Base-by-base conservation (phyloP, 2,329 filamentous ascomycete genomes). In the Calonectria honghensis region DNA sequence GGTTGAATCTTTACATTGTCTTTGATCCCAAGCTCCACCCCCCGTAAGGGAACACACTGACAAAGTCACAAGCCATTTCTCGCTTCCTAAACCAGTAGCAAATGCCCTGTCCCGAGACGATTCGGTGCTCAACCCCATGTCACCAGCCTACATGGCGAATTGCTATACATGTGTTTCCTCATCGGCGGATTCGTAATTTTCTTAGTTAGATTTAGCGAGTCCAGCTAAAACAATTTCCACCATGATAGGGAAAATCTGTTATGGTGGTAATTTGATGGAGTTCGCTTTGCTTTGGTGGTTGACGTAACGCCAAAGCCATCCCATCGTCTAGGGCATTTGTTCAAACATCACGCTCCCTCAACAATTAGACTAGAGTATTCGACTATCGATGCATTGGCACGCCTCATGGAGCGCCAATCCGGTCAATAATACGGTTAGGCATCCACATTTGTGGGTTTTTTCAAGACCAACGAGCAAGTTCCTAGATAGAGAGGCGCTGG, bases 341-440 rank as follows among this genome's bases (percentile, higher is more conserved):
- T 61, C 32, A 61, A 14, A 48, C 32, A 61, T 64, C 48, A 52
- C 67, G 31, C 57, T 20, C n/a, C 59, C 51, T 24, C 70, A 51
- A 72, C 31, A 67, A 59, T n/a, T 31, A 52, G 70, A 50, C 63
- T 61, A 65, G 67, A 51, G 54, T 63, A 14, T 27, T 64, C 48
- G 48, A 57, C 57, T 27, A 70, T 54, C 50, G 37, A 54, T 37
- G 57, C 48, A 52, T 41, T 39, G 45, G 29, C 39, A 64, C 32
- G 45, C 27, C 32, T 51, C 31, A 20, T 32, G 32, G 37, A 50
- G 51, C 51, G 24, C 51, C 45, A 67, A 52, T 45, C 52, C 41
- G 41, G 64, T 50, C 29, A 18, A 41, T 54, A 50, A 9, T 35
- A 41, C 51, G 39, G 50, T 51, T 27, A 31, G 41, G 29, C 13